Conservation (phyloP, 2,329 filamentous ascomycete species). For the Aspergillus japonicus region DNA sequence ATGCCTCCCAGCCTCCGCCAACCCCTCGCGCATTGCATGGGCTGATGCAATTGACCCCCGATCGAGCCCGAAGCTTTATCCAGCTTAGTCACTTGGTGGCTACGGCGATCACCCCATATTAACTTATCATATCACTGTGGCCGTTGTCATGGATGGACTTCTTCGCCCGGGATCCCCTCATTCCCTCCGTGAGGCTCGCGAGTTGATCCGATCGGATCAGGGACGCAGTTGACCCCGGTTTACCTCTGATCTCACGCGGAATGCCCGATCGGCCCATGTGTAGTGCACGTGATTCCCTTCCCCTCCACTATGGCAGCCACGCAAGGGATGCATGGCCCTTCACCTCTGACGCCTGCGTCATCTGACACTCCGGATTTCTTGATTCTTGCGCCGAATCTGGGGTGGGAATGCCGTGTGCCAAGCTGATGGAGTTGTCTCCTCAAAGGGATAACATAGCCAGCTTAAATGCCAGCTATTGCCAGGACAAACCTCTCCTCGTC, state of each 20-base stretch:
- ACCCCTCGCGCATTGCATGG: not conserved
- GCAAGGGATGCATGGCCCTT: not conserved
- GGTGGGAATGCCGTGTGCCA: not conserved
- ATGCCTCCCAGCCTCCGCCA: not conserved
- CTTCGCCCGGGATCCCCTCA: not conserved
- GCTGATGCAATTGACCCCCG: not conserved
- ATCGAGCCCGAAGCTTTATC: not conserved
- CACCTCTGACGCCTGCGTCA: not conserved
- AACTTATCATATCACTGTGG: not conserved
- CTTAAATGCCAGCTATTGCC: not conserved
- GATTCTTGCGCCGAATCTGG: not conserved
- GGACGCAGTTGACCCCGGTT: not conserved
- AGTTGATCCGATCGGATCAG: not conserved
- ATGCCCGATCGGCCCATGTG: not conserved
- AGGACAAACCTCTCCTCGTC: not conserved
- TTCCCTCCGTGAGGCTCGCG: not conserved
- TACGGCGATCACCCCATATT: not conserved
- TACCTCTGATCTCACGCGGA: not conserved
- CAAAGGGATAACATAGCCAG: not conserved
- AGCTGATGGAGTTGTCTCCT: not conserved
- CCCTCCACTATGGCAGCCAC: not conserved
- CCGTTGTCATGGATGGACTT: not conserved
- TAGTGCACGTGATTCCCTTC: not conserved
- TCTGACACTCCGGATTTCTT: not conserved
- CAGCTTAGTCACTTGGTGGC: not conserved